Evolutionary conservation across 108 stramenopile genomes (phyloP), one percentile per base, ranked within the genome.

Genomic region (Discostella stelligeroides): DNA sequence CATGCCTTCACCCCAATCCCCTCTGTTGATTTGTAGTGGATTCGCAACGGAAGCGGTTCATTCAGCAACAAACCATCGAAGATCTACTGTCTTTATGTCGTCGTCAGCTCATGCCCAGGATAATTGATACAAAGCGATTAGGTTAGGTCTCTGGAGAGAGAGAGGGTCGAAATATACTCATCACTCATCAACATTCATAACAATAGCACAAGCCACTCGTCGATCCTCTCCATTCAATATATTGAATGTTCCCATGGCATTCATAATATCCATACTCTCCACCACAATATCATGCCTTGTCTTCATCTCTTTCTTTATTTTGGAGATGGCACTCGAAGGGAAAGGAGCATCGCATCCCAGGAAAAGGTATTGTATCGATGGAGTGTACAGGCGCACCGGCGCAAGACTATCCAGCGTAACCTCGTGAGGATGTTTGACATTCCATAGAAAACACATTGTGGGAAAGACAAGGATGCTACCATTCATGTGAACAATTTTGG

Each of bases 141-240:
- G n/a, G n/a, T n/a, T n/a, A n/a, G n/a, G n/a, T n/a, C n/a, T n/a
- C n/a, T n/a, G n/a, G n/a, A n/a, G n/a, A n/a, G n/a, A n/a, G n/a
- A n/a, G n/a, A n/a, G n/a, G n/a, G n/a, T n/a, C n/a, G n/a, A n/a
- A n/a, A n/a, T n/a, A n/a, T n/a, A n/a, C n/a, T n/a, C n/a, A n/a
- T n/a, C 34, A 34, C 6, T 73, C 65, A 0, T 60, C 50, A 15
- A 50, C 73, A 46, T 73, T 56, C 14, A 85, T 54, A 60, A 92
- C 68, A 11, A 94, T 60, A 13, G 77, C 92, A 18, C 79, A 85
- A 0, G 81, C 88, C 13, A 94, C 89, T 42, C 75, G 64, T 78
- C 92, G 59, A 67, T 91, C 92, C 65, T 94, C 92, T n/a, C 85
- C 92, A 78, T 94, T 94, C 76, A 94, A 74, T 49, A 94, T 85